phyloP scores from a whole-genome alignment of 192 early-diverging fungal species.

The Podila verticillata region DNA sequence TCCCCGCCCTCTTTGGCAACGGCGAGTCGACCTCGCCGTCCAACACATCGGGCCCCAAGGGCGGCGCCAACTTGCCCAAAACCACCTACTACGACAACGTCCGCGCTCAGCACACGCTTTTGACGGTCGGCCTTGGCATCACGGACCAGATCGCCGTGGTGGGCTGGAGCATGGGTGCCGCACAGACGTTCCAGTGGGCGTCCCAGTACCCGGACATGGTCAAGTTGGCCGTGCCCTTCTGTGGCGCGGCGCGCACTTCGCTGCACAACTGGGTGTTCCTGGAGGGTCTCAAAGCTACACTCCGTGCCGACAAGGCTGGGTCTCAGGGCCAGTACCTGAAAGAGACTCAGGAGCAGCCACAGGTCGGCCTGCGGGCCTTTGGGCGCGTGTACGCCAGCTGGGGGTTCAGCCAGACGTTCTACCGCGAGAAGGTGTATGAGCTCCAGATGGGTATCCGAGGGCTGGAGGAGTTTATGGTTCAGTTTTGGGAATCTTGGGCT shows the following conservation, averaged over 20 bases:
- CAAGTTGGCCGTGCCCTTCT: conserved; percentile 26
- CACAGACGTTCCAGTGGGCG: conserved; percentile 28
- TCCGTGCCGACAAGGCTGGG: conserved; percentile 14
- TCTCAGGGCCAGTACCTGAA: conserved; percentile 18
- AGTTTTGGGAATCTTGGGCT: conserved; percentile 34
- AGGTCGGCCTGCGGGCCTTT: conserved; percentile 12
- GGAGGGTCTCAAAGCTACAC: conserved; percentile 20
- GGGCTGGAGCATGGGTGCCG: conserved; percentile 33
- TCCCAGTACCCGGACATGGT: conserved; percentile 33
- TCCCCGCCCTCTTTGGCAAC: conserved; percentile 33
- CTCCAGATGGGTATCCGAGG: conserved; percentile 13
- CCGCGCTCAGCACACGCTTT: conserved; percentile 15
- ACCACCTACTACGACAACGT: conserved; percentile 32
- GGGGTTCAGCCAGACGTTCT: conserved; percentile 38
- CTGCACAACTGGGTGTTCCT: conserved; percentile 35
- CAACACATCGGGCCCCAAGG: conserved; percentile 28
- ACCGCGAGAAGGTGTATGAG: conserved; percentile 35
- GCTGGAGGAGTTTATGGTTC: conserved; percentile 12
- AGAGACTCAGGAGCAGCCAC: conserved; percentile 14
- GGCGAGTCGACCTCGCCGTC: conserved; percentile 34
- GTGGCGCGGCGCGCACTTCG: conserved; percentile 21
- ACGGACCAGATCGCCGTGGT: conserved; percentile 16
- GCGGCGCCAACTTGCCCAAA: conserved; percentile 32
- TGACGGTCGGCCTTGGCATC: conserved; percentile 20
- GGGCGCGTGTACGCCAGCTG: conserved; percentile 31